Evolutionary conservation across 306 rosid species (phyloP), one percentile per base, ranked within the genome.

Genomic region (Nissolia schottii): DNA sequence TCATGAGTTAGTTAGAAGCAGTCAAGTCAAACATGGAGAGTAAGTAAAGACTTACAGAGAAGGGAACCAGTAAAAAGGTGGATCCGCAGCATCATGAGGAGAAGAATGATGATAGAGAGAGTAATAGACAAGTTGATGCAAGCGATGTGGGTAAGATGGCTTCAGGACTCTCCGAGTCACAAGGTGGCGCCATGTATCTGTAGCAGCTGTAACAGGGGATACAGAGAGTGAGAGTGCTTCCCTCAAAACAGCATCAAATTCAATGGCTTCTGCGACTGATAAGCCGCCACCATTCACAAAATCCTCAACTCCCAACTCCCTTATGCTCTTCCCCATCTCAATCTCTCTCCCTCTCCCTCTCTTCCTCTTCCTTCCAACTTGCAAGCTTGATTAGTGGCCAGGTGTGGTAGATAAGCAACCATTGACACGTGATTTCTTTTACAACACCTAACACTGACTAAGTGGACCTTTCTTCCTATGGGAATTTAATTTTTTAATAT

Each of bases 1-100:
- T n/a, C 9, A 43, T 1, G 9, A 13, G 5, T 1, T 3, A 40
- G 31, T 5, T 11, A 18, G 28, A 11, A 12, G 34, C 3, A 31
- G 12, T 2, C 9, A 31, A n/a, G n/a, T 31, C 12, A 59, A 7
- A 9, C n/a, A 23, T 0, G 13, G 1, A n/a, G 9, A 57, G 16
- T 7, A 0, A 29, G 49, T 1, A 64, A 54, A n/a, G 3, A 64
- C 75, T 58, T 83, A 94, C 97, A 75, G 64, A 40, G 92, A 87
- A 80, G 98, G 97, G 77, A 89, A 89, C 89, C 92, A 91, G 54
- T 91, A 87, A 16, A 53, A 88, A 16, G 96, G 95, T 11, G 88
- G 96, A 54, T 80, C 87, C 32, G 67, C 11, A 38, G 61, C 64
- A 72, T 8, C 22, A 35, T 82, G 22, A 4, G 84, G 66, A 23